These are phyloP conservation scores for Crotalaria pallida DNA, from an alignment of 306 rosid species.

Conservation along the genomic window DNA sequence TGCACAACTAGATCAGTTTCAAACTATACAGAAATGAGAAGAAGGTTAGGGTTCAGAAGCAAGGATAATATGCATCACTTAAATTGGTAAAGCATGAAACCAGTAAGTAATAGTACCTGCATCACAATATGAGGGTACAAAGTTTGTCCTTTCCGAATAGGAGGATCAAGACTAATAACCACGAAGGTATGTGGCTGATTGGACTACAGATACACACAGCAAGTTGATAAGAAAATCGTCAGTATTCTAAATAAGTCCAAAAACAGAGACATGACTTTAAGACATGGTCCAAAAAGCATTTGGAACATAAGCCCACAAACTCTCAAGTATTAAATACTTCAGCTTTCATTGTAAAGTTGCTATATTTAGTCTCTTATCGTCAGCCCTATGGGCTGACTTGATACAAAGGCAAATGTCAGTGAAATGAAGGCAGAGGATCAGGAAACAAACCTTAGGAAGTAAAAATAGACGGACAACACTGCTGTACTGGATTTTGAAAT, in stretches of 20 bases:
- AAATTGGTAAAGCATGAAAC: conserved; percentile 17
- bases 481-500: conserved; percentile 96
- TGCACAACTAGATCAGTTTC: conserved; percentile 80
- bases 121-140: conserved; percentile 95
- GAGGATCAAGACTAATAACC: conserved; percentile 90
- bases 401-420: neutral
- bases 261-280: neutral
- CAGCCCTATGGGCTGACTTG: too few species aligned
- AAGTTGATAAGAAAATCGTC: conserved; percentile 15
- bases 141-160: conserved; percentile 98
- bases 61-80: neutral
- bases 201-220: conserved; percentile 54
- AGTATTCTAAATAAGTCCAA: conserved; percentile 1
- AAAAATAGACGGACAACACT: conserved; percentile 92
- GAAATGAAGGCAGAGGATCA: conserved; percentile 8
- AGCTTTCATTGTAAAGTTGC: too few species aligned
- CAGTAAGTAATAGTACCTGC: conserved; percentile 59
- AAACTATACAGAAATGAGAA: conserved; percentile 47
- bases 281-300: too few species aligned
- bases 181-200: conserved; percentile 97
- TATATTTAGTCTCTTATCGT: too few species aligned
- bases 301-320: too few species aligned
- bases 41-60: neutral
- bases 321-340: too few species aligned
- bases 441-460: conserved; percentile 84